phyloP scores from a whole-genome alignment of 2,329 filamentous ascomycete species.

The Cryphonectria naterciae region DNA sequence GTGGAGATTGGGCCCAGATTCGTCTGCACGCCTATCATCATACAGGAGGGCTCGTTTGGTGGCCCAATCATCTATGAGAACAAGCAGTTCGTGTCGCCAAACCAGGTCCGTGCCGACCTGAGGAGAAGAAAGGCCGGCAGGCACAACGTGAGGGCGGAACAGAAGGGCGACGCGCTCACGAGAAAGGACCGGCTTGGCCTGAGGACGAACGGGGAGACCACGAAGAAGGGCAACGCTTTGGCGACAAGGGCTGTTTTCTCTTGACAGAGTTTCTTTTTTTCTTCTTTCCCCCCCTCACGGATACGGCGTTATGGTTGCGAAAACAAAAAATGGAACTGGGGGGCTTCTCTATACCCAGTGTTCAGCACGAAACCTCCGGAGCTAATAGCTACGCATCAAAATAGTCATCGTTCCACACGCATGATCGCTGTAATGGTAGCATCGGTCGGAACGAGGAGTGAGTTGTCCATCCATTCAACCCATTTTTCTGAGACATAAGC shows the following conservation, averaged over 20 bases:
- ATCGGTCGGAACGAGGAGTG: neutral
- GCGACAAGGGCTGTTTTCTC: conserved; percentile 79
- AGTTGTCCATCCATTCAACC: neutral
- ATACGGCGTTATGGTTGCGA: conserved; percentile 24
- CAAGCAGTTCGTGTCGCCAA: conserved; percentile 94
- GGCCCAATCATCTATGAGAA: conserved; percentile 98
- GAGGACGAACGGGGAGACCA: conserved; percentile 62
- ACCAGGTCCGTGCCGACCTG: conserved; percentile 86
- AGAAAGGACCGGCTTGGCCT: conserved; percentile 81
- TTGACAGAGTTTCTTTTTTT: conserved; percentile 44
- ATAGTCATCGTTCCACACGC: neutral
- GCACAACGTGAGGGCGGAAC: conserved; percentile 78
- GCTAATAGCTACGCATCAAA: neutral
- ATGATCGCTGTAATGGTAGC: neutral
- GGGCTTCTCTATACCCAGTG: conserved; percentile 27
- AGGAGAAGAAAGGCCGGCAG: conserved; percentile 74
- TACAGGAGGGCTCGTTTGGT: conserved; percentile 92
- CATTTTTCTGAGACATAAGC: neutral
- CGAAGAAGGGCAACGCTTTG: conserved; percentile 68
- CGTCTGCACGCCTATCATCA: conserved; percentile 91
- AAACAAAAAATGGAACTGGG: conserved; percentile 22
- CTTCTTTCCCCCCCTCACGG: neutral
- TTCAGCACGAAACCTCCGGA: neutral
- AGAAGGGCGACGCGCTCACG: conserved; percentile 69
- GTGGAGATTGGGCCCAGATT: conserved; percentile 94